Percentiles rank a stretch among this genome's conserved stretches.
phyloP scores from a whole-genome alignment of 371 early-diverging fungal genomes.

The Funneliformis caledonium region DNA sequence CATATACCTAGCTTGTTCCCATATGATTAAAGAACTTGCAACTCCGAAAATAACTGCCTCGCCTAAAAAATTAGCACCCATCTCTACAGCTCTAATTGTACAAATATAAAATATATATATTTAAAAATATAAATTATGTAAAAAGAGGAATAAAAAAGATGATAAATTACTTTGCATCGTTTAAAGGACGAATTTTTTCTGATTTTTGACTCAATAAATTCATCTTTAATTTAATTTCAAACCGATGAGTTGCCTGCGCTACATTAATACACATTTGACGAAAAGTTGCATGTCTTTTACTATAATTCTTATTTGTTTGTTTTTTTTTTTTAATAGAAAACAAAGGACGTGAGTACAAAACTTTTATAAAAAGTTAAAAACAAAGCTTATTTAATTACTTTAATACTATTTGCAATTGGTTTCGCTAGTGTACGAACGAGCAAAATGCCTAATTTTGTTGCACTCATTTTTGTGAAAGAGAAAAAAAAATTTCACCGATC shows the following conservation, averaged over 20 bases:
- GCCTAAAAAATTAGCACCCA: constrained; percentile 86
- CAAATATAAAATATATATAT: background rate
- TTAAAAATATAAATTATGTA: background rate
- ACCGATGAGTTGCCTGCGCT: constrained; percentile 73
- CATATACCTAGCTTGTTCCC: constrained; percentile 64
- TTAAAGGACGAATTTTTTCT: constrained; percentile 81
- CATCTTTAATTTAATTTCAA: constrained; percentile 86
- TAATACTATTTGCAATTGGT: constrained; percentile 81
- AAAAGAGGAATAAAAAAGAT: background rate
- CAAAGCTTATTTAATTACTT: constrained; percentile 73
- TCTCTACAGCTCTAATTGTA: constrained; percentile 74
- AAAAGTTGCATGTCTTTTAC: constrained; percentile 53
- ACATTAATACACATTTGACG: constrained; percentile 80
- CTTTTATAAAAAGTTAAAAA: constrained; percentile 18
- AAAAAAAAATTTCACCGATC: background rate
- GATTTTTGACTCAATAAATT: constrained; percentile 78
- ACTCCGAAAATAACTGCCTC: constrained; percentile 87
- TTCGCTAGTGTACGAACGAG: constrained; percentile 81
- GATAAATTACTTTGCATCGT: constrained; percentile 67
- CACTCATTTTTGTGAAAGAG: constrained; percentile 51
- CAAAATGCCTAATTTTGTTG: constrained; percentile 67
- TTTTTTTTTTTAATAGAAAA: background rate
- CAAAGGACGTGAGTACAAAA: background rate
- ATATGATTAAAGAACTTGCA: constrained; percentile 76
- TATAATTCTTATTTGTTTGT: constrained; percentile 43